Percentiles rank a stretch among this genome's conserved stretches.
phyloP scores from a whole-genome alignment of 352 stramenopile species.

The Pythium angustatum region DNA sequence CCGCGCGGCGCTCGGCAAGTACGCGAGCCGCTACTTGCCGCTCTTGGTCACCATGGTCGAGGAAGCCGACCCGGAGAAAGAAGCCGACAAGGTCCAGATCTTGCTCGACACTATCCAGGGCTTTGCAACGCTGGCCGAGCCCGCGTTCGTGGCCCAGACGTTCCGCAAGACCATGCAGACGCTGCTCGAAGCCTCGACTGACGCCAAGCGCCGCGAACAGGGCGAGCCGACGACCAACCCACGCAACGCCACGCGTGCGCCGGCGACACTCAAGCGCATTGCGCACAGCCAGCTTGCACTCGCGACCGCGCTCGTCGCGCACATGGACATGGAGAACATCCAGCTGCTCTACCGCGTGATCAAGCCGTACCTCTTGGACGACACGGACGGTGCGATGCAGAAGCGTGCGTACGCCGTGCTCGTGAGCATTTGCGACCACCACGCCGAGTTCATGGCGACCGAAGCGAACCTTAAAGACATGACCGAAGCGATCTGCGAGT shows the following conservation, averaged over 20 bases:
- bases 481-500: slow-evolving; percentile 92
- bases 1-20: slow-evolving; percentile 77
- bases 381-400: slow-evolving; percentile 85
- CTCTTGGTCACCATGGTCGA: slow-evolving; percentile 85
- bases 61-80: slow-evolving; percentile 76
- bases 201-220: slow-evolving; percentile 65
- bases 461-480: slow-evolving; percentile 90
- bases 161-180: slow-evolving; percentile 92
- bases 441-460: slow-evolving; percentile 74
- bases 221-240: slow-evolving; percentile 35
- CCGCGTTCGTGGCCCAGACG: slow-evolving; percentile 56
- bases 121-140: slow-evolving; percentile 78
- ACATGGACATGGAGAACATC: slow-evolving; percentile 80
- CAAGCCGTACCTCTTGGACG: slow-evolving; percentile 86
- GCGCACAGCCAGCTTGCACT: slow-evolving; percentile 80
- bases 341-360: slow-evolving; percentile 86
- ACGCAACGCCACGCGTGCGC: slow-evolving; percentile 38
- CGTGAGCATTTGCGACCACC: slow-evolving; percentile 84
- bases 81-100: slow-evolving; percentile 66
- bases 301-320: slow-evolving; percentile 69
- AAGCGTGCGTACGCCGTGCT: slow-evolving; percentile 88
- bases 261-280: slow-evolving; percentile 55
- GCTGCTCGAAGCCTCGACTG: slow-evolving; percentile 80
- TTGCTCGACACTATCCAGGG: slow-evolving; percentile 80
- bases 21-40: slow-evolving; percentile 79